Conservation (phyloP, 1,139 yeast species). For the Magnusiomyces paraingens region DNA sequence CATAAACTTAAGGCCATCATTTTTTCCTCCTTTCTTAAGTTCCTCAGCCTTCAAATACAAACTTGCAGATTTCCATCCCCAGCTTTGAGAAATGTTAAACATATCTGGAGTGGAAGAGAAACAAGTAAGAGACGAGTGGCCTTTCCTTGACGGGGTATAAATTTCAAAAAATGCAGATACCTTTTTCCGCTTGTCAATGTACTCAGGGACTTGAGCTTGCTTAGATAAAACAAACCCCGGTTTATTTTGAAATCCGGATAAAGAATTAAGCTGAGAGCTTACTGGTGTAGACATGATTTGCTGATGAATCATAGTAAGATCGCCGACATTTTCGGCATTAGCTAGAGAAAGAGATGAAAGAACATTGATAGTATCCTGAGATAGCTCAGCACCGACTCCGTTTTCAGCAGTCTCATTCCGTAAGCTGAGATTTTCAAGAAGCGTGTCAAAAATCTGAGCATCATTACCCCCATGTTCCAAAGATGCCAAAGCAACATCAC, state of each 20-base stretch:
- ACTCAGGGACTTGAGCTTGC: constrained; percentile 19
- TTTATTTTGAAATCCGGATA: background rate
- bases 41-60: constrained; percentile 44
- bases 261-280: background rate
- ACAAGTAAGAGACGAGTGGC: constrained; percentile 41
- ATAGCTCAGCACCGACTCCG: background rate
- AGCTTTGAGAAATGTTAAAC: constrained; percentile 46
- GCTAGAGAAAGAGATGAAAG: background rate
- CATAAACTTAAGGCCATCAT: constrained; percentile 41
- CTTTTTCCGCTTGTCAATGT: constrained; percentile 38
- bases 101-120: constrained; percentile 47
- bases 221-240: background rate
- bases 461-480: background rate
- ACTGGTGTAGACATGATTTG: background rate
- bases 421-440: background rate
- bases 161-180: constrained; percentile 46
- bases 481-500: background rate
- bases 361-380: background rate
- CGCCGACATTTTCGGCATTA: background rate
- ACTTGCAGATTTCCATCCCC: constrained; percentile 51
- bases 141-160: constrained; percentile 42
- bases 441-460: background rate
- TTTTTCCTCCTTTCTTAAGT: constrained; percentile 27
- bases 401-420: background rate
- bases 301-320: background rate